Conservation (phyloP, 2,329 filamentous ascomycete genomes). For the Orbilia javanica region DNA sequence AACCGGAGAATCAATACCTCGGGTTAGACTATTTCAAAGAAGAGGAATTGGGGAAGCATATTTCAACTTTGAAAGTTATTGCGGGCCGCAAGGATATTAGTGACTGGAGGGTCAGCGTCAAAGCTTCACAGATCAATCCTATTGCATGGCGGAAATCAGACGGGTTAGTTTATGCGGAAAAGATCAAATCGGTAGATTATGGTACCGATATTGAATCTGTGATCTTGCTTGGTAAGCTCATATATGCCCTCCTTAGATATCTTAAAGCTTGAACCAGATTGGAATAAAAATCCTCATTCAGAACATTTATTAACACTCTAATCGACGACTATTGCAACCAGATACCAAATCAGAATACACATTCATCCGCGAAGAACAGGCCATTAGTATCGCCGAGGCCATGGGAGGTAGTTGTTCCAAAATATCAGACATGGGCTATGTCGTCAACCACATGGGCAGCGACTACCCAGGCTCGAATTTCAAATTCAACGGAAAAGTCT, state of each 20-base stretch:
- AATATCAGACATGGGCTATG: background rate
- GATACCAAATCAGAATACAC: conserved; percentile 13
- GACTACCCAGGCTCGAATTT: background rate
- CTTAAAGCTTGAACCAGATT: background rate
- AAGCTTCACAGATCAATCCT: background rate
- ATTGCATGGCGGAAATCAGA: too few relatives aligned
- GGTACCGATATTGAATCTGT: background rate
- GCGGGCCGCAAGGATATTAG: background rate
- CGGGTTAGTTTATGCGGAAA: too few relatives aligned
- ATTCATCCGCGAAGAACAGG: background rate
- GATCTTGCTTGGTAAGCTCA: background rate
- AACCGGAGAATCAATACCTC: background rate
- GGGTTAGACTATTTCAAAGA: background rate
- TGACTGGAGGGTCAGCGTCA: background rate
- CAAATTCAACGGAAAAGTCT: background rate
- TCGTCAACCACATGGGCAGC: background rate
- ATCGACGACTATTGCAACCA: too few relatives aligned
- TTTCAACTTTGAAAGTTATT: background rate
- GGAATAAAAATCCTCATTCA: too few relatives aligned
- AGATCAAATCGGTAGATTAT: too few relatives aligned
- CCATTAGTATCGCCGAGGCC: background rate
- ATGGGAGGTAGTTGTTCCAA: background rate
- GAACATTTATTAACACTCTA: too few relatives aligned
- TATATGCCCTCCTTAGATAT: background rate
- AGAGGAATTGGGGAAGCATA: background rate